Conservation (phyloP, 73 alveolate species). For the Paramecium tetraurelia region DNA sequence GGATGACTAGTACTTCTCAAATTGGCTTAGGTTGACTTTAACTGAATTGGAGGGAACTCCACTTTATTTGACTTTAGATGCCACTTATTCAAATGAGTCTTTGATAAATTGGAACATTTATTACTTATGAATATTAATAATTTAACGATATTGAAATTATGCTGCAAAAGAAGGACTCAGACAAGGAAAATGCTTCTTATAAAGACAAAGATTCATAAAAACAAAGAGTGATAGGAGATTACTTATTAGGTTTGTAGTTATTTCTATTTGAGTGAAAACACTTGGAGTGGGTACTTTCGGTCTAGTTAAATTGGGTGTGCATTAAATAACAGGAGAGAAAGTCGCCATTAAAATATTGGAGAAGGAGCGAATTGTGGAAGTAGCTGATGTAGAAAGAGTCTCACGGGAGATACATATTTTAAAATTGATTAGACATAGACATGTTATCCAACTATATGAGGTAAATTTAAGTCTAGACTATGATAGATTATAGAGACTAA, state of each 20-base stretch:
- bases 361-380: slow-evolving; percentile 87
- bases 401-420: slow-evolving; percentile 85
- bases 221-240: slow-evolving; percentile 37
- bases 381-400: slow-evolving; percentile 85
- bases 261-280: slow-evolving; percentile 57
- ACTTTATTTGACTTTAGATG: background rate
- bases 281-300: slow-evolving; percentile 64
- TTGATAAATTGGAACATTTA: background rate
- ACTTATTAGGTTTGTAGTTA: slow-evolving; percentile 46
- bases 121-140: background rate
- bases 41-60: background rate
- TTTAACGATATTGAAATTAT: slow-evolving; percentile 4
- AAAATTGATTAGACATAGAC: slow-evolving; percentile 79
- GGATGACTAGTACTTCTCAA: background rate
- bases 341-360: slow-evolving; percentile 95
- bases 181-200: background rate
- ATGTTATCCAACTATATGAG: slow-evolving; percentile 76
- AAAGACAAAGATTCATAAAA: background rate
- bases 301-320: slow-evolving; percentile 54
- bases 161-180: background rate
- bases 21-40: background rate
- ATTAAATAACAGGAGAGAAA: slow-evolving; percentile 60
- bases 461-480: slow-evolving; percentile 39
- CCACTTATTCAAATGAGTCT: slow-evolving; percentile 8
- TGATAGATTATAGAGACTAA: slow-evolving; percentile 70